phyloP scores from a whole-genome alignment of 805 yeast genomes.

The Candida maltosa region DNA sequence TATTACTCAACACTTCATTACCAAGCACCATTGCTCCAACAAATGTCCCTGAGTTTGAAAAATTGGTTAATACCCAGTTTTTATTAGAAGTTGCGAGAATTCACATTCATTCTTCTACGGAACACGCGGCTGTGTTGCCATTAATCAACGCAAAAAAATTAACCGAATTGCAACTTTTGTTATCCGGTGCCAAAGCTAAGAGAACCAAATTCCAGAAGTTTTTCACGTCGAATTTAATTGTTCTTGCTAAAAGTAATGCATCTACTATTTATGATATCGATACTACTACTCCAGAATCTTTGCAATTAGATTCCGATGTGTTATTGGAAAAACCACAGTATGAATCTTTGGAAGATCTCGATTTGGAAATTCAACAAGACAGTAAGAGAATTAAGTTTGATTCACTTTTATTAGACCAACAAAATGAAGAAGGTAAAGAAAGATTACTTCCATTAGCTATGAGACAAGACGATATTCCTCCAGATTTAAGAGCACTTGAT shows the following conservation, averaged over 20 bases:
- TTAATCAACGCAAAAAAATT: slow-evolving; percentile 54
- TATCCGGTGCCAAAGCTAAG: slow-evolving; percentile 88
- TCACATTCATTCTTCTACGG: slow-evolving; percentile 60
- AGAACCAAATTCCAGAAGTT: slow-evolving; percentile 78
- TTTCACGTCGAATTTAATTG: slow-evolving; percentile 69
- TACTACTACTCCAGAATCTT: slow-evolving; percentile 44
- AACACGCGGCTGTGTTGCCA: slow-evolving; percentile 54
- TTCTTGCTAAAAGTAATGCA: slow-evolving; percentile 60
- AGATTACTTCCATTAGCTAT: slow-evolving; percentile 61
- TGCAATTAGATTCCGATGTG: slow-evolving; percentile 70
- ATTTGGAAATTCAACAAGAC: slow-evolving; percentile 31
- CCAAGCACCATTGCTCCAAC: slow-evolving; percentile 28
- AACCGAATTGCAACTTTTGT: slow-evolving; percentile 57
- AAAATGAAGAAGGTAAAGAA: slow-evolving; percentile 11
- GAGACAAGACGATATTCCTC: slow-evolving; percentile 63
- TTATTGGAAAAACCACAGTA: slow-evolving; percentile 72
- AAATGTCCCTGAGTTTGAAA: slow-evolving; percentile 22
- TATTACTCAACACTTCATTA: slow-evolving; percentile 32
- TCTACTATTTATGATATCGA: slow-evolving; percentile 18
- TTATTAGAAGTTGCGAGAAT: slow-evolving; percentile 68
- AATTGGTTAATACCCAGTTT: slow-evolving; percentile 43
- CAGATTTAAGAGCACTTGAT: slow-evolving; percentile 50
- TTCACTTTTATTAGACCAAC: slow-evolving; percentile 18
- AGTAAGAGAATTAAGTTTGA: slow-evolving; percentile 41
- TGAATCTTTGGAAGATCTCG: slow-evolving; percentile 54